These are phyloP conservation scores for Aspergillus sp. DNA, from an alignment of 2,329 filamentous ascomycete species.

Conservation along the genomic window DNA sequence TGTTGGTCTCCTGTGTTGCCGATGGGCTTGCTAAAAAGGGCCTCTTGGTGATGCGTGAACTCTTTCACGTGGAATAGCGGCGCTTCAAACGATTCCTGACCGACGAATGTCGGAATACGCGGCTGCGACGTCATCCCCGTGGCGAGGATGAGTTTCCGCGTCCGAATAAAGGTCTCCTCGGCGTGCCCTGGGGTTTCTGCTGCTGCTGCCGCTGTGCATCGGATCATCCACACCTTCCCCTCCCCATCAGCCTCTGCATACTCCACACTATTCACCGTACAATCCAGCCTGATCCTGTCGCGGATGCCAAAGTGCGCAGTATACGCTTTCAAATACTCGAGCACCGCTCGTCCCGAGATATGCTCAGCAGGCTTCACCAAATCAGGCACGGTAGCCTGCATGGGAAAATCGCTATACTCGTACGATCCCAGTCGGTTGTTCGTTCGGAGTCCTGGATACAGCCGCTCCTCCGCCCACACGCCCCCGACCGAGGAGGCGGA, in stretches of 20 bases:
- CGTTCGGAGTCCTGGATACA: constrained; percentile 17
- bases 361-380: constrained; percentile 50
- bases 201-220: neutral
- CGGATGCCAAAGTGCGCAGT: constrained; percentile 44
- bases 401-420: constrained; percentile 22
- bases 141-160: constrained; percentile 57
- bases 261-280: neutral
- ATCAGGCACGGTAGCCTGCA: constrained; percentile 26
- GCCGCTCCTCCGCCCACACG: constrained; percentile 19
- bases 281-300: neutral
- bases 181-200: neutral
- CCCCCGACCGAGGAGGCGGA: constrained; percentile 36
- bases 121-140: constrained; percentile 60
- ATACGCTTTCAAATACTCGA: constrained; percentile 55
- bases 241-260: neutral
- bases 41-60: constrained; percentile 35
- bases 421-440: constrained; percentile 20
- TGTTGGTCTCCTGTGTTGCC: neutral
- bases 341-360: constrained; percentile 54
- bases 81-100: constrained; percentile 51
- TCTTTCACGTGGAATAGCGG: constrained; percentile 58
- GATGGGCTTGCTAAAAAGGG: neutral
- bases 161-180: neutral
- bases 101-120: constrained; percentile 54
- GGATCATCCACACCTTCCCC: neutral